Base-by-base conservation (phyloP, 306 rosid species). In the Aeschynomene evenia region DNA sequence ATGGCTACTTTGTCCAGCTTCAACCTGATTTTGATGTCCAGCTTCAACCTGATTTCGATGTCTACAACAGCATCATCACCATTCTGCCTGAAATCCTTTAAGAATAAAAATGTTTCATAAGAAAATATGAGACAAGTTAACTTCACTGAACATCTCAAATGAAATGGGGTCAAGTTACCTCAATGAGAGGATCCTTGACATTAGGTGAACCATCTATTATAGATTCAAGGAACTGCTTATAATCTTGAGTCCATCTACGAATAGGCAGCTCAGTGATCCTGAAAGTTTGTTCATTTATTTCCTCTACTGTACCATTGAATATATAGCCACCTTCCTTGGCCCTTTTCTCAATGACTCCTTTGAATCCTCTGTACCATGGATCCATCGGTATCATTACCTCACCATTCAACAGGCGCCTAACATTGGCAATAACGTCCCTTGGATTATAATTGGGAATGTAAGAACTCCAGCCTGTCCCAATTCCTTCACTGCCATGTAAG, bases 191-290 rank as follows among this genome's bases (percentile, higher is more conserved):
- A 72, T 94, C 97, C 67, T 94, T 94, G 66, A 85, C 96, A 70
- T 85, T 88, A 55, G 87, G 82, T 3, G 79, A 5, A 12, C 93
- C 92, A 9, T 71, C 82, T 24, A 95, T 84, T 21, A 88, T 66
- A 69, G 95, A 85, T 68, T 88, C 97, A 33, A 94, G 85, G 40
- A 87, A 94, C 63, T 88, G 91, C 84, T 90, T 94, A 39, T 88
- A 94, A 70, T 94, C 98, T 75, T 91, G 92, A 21, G 98, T 94
- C 98, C 98, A 94, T 70, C 81, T 76, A 70, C 85, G 91, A 9
- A 89, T 63, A 19, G 90, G 96, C 62, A 89, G 79, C 78, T 89
- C 92, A 0, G 79, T 72, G 55, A 87, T 75, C 76, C 79, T 89
- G 62, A 87, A 59, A 18, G 79, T 81, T 19, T 82, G 71, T 40